A percentile compares a stretch with the other conserved stretches of the same genome.
Evolutionary conservation across 345 rosid species (phyloP).

Genomic region (Populus deltoides): DNA sequence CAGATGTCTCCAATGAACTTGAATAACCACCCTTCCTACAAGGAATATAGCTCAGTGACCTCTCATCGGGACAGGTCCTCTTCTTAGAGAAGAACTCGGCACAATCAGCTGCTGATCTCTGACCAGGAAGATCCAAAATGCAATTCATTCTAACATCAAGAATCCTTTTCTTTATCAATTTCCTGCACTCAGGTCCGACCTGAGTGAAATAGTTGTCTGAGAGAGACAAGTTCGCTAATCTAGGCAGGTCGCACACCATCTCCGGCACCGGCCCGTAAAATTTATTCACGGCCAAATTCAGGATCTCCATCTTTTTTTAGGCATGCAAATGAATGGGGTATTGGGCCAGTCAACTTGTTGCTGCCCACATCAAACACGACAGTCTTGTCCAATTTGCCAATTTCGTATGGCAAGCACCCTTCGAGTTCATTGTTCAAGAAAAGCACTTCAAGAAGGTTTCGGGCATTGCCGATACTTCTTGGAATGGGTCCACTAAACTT

Average conservation of each 20-base stretch:
- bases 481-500: slow-evolving; percentile 48
- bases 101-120: slow-evolving; percentile 36
- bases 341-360: slow-evolving; percentile 49
- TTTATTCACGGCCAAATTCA: slow-evolving; percentile 38
- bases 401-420: slow-evolving; percentile 58
- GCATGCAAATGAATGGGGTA: slow-evolving; percentile 57
- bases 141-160: slow-evolving; percentile 53
- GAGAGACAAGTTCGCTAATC: slow-evolving; percentile 28
- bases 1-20: not conserved
- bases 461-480: slow-evolving; percentile 42
- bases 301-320: slow-evolving; percentile 29
- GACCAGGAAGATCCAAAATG: slow-evolving; percentile 49
- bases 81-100: slow-evolving; percentile 28
- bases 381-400: slow-evolving; percentile 36
- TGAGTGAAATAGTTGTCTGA: slow-evolving; percentile 55
- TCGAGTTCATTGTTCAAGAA: slow-evolving; percentile 43
- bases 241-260: slow-evolving; percentile 42
- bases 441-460: slow-evolving; percentile 42
- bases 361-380: slow-evolving; percentile 41
- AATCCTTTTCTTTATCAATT: slow-evolving; percentile 21
- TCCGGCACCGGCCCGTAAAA: slow-evolving; percentile 52
- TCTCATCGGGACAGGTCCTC: slow-evolving; percentile 17
- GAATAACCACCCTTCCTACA: slow-evolving; percentile 18
- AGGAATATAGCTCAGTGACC: slow-evolving; percentile 31
- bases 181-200: slow-evolving; percentile 50